phyloP scores from a whole-genome alignment of 108 stramenopile species.

The Nitzschia sp. region DNA sequence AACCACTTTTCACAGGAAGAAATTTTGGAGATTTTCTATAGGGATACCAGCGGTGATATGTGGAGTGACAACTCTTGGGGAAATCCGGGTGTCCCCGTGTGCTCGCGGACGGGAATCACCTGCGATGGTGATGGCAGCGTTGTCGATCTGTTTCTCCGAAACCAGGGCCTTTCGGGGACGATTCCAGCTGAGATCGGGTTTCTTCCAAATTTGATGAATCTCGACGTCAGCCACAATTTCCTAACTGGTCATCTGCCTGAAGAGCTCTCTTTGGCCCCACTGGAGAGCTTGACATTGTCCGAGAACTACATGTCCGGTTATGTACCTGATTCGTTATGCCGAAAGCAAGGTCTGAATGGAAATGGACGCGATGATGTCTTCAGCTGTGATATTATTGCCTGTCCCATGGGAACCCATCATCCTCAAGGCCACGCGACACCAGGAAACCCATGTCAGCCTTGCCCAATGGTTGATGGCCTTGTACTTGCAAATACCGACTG shows the following conservation, averaged over 20 bases:
- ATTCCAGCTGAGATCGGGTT: constrained; percentile 53
- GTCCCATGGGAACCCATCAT: constrained; percentile 45
- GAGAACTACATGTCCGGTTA: constrained; percentile 51
- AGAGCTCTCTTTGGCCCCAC: constrained; percentile 54
- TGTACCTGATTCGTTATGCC: constrained; percentile 55
- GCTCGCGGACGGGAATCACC: constrained; percentile 46
- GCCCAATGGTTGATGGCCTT: constrained; percentile 14
- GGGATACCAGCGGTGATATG: constrained; percentile 1
- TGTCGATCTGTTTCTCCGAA: constrained; percentile 33
- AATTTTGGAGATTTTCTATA: constrained; percentile 3
- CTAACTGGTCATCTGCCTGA: constrained; percentile 51
- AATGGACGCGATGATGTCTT: constrained; percentile 39
- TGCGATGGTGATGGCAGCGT: constrained; percentile 53
- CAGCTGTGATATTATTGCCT: constrained; percentile 52
- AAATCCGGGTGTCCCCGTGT: constrained; percentile 9
- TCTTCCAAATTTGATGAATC: constrained; percentile 36
- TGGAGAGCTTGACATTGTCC: constrained; percentile 45
- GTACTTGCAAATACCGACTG: constrained; percentile 14
- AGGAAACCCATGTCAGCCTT: constrained; percentile 6
- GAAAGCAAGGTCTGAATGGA: constrained; percentile 52
- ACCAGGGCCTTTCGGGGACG: constrained; percentile 42
- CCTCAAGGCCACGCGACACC: constrained; percentile 31
- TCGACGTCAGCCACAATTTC: constrained; percentile 57
- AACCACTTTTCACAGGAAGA: constrained; percentile 13
- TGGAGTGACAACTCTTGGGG: constrained; percentile 29